phyloP scores from a whole-genome alignment of 2,329 filamentous ascomycete species.

The Ceratocystis papillata region DNA sequence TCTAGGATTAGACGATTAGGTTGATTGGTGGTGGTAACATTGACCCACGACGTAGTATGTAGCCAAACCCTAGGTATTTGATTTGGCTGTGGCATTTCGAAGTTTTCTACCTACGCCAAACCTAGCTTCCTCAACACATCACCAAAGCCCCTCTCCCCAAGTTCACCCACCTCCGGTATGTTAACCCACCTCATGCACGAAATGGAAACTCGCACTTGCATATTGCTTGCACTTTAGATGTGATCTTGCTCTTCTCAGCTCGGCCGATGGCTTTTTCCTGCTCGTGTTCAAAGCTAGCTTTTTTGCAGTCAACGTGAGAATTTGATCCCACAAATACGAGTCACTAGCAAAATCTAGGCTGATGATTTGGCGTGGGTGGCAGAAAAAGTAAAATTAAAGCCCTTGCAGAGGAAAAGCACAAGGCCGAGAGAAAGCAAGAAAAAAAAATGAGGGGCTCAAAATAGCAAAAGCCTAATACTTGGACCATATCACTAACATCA shows the following conservation, averaged over 20 bases:
- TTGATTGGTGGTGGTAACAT: conserved; percentile 13
- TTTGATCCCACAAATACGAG: conserved; percentile 13
- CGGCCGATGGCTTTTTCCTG: neutral
- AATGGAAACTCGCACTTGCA: neutral
- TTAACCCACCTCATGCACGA: neutral
- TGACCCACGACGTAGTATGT: conserved; percentile 2
- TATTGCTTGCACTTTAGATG: neutral
- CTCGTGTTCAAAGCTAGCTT: neutral
- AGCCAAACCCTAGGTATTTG: conserved; percentile 24
- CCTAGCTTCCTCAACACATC: conserved; percentile 23
- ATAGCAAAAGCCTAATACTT: neutral
- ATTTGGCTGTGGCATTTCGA: conserved; percentile 18
- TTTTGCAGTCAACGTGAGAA: neutral
- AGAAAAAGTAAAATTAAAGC: conserved; percentile 9
- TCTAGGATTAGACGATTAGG: neutral
- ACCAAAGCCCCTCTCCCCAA: neutral
- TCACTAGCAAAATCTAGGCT: neutral
- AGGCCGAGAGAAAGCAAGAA: neutral
- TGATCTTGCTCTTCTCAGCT: neutral
- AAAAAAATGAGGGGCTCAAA: neutral
- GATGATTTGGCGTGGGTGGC: neutral
- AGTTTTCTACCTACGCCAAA: conserved; percentile 24
- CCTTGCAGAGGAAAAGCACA: conserved; percentile 15
- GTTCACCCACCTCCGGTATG: conserved; percentile 15
- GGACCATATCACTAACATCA: neutral